Conservation (phyloP, 345 rosid genomes). For the Populus alba region DNA sequence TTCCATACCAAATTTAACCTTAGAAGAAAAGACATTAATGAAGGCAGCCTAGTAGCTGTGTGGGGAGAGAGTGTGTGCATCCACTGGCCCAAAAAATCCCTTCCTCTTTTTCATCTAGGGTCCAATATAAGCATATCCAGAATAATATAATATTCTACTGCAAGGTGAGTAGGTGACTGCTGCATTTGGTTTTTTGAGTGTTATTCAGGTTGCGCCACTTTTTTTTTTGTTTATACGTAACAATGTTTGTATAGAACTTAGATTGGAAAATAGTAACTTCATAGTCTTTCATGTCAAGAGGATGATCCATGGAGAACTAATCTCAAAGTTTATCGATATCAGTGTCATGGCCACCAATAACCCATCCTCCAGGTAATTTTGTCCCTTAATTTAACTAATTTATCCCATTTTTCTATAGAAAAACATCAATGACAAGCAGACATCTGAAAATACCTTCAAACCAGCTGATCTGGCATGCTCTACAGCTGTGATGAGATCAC, state of each 20-base stretch:
- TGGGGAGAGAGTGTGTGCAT: no score
- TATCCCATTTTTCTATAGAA: background rate
- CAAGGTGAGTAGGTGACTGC: background rate
- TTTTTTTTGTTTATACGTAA: background rate
- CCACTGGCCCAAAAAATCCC: no score
- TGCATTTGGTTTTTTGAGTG: background rate
- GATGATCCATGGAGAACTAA: background rate
- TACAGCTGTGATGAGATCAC: conserved; percentile 80
- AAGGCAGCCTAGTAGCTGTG: no score
- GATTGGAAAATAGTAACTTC: background rate
- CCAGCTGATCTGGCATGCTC: conserved; percentile 89
- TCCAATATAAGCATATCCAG: background rate
- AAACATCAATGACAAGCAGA: background rate
- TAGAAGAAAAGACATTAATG: no score
- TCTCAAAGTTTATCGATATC: background rate
- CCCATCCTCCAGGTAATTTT: background rate
- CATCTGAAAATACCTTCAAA: conserved; percentile 64
- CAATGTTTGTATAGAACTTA: background rate
- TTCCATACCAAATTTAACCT: no score
- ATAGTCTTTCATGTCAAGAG: background rate
- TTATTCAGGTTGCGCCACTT: background rate
- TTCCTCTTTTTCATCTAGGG: no score
- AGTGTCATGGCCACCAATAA: background rate
- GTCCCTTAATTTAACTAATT: background rate
- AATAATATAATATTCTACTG: background rate